Evolutionary conservation across 305 asterid species (phyloP).

Genomic region (Fraxinus platypoda): DNA sequence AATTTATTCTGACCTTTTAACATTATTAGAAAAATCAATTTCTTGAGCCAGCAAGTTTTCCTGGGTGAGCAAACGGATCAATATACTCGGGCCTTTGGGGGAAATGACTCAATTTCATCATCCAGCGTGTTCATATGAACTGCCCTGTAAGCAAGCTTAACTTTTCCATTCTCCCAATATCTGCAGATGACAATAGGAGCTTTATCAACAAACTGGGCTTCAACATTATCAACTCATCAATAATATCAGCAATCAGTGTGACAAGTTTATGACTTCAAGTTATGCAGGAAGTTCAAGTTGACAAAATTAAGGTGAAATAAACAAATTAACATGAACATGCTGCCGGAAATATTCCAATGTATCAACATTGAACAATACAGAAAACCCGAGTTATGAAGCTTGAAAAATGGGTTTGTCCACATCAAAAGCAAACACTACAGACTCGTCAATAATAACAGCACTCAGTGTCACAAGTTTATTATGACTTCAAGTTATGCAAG

Average conservation of each 20-base stretch:
- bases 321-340: not conserved
- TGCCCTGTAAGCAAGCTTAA: constrained; percentile 78
- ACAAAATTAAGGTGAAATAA: not conserved
- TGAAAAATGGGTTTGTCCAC: not conserved
- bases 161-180: constrained; percentile 88
- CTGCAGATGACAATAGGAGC: constrained; percentile 41
- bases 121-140: constrained; percentile 94
- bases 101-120: constrained; percentile 84
- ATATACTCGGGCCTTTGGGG: constrained; percentile 97
- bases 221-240: not conserved
- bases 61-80: constrained; percentile 10
- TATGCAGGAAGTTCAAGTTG: not conserved
- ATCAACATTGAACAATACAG: not conserved
- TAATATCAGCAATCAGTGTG: not conserved
- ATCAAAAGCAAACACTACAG: not conserved
- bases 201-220: not conserved
- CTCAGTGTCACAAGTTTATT: not conserved
- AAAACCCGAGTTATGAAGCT: not conserved
- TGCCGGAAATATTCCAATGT: not conserved
- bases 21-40: constrained; percentile 4
- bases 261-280: not conserved
- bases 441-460: not conserved
- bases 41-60: constrained; percentile 18
- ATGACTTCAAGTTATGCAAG: not conserved
- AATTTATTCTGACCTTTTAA: constrained; percentile 27